Percentiles rank a stretch among this genome's conserved stretches.
Evolutionary conservation across 179 eudicot species (phyloP).

Genomic region (Corrigiola litoralis): DNA sequence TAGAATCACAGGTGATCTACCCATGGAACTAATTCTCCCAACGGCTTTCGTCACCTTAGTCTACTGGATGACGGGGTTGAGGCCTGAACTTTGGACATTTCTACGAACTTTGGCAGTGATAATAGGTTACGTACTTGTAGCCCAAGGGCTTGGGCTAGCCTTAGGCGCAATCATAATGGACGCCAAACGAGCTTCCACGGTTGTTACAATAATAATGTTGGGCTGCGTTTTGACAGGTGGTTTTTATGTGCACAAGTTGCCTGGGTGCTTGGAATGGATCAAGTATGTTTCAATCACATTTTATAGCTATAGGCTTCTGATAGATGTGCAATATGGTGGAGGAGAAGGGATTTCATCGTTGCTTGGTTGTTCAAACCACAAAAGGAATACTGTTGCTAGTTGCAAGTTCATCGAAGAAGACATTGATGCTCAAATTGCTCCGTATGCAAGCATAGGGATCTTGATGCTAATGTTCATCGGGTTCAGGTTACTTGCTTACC

Average conservation of each 20-base stretch:
- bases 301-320: conserved; percentile 61
- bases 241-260: conserved; percentile 79
- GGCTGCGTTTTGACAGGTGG: conserved; percentile 91
- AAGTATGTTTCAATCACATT: conserved; percentile 66
- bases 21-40: conserved; percentile 92
- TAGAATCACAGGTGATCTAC: conserved; percentile 67
- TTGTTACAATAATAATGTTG: conserved; percentile 81
- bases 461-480: conserved; percentile 60
- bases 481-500: conserved; percentile 66
- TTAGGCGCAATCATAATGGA: conserved; percentile 93
- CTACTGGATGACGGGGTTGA: conserved; percentile 83
- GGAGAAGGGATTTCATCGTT: conserved; percentile 43
- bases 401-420: conserved; percentile 76
- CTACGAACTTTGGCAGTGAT: conserved; percentile 44
- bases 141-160: conserved; percentile 86
- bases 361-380: conserved; percentile 43
- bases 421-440: conserved; percentile 54
- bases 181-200: conserved; percentile 83
- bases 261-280: conserved; percentile 65
- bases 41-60: conserved; percentile 49
- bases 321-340: conserved; percentile 64
- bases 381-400: conserved; percentile 19
- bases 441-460: conserved; percentile 37
- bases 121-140: conserved; percentile 69
- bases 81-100: conserved; percentile 50